phyloP scores from a whole-genome alignment of 495 filamentous ascomycete species.

The Pseudoneurospora amorphoporcata region DNA sequence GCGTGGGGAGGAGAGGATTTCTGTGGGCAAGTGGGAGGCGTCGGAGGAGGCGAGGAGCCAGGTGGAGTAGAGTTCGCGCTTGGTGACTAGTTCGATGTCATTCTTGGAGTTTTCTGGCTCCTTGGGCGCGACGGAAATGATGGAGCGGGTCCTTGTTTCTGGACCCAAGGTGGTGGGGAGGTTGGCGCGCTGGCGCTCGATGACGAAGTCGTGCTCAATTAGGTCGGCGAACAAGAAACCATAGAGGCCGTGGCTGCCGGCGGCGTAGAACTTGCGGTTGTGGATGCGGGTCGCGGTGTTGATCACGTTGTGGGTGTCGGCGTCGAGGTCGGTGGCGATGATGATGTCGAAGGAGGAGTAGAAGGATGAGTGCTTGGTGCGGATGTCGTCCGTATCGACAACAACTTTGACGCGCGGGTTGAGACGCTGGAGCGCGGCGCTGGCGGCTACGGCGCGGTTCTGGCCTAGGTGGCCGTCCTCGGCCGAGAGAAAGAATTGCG shows the following conservation, averaged over 20 bases:
- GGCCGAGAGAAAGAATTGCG: constrained; percentile 79
- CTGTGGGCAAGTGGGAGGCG: constrained; percentile 59
- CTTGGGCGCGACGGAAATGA: constrained; percentile 61
- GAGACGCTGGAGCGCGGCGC: constrained; percentile 64
- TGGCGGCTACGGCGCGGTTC: constrained; percentile 78
- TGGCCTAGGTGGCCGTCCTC: constrained; percentile 56
- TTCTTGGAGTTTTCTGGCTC: constrained; percentile 50
- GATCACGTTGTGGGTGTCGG: constrained; percentile 58
- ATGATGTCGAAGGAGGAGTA: constrained; percentile 72
- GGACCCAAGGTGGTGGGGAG: constrained; percentile 47
- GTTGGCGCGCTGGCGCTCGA: constrained; percentile 77
- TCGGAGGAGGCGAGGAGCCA: constrained; percentile 63
- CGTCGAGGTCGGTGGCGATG: constrained; percentile 83
- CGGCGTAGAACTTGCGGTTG: constrained; percentile 76
- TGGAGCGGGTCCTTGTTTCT: constrained; percentile 68
- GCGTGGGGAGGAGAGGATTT: constrained; percentile 53
- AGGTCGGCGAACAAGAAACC: constrained; percentile 93
- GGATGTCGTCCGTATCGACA: constrained; percentile 55
- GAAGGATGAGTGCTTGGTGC: constrained; percentile 54
- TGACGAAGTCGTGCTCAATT: constrained; percentile 74
- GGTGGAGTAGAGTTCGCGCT: constrained; percentile 79
- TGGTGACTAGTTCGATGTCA: constrained; percentile 67
- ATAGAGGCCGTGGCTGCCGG: constrained; percentile 79
- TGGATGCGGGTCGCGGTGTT: constrained; percentile 73
- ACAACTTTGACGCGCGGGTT: constrained; percentile 81